Base-by-base conservation (phyloP, 2,329 filamentous ascomycete species). In the Paecilomyces formosus region DNA sequence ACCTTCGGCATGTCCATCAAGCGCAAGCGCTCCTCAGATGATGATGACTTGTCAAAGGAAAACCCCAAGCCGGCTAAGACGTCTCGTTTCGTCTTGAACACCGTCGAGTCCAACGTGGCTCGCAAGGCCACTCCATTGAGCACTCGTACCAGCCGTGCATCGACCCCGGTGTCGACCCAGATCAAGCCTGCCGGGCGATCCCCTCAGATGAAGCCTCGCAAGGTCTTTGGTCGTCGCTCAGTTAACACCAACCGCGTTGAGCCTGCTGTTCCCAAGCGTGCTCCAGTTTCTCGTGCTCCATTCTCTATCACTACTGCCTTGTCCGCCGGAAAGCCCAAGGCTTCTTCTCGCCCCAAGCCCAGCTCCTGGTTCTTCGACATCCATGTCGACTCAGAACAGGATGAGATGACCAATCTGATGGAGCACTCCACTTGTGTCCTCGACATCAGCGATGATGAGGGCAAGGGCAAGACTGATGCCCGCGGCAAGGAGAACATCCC, bases 401-500 rank as follows among this genome's bases (percentile, higher is more conserved):
- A 97, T 70, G 88, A 96, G 70, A 89, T 94, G 75, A 90, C 92
- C 66, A 97, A 96, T 68, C 79, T 96, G 45, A 90, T 97, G 77
- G 90, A 97, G 74, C 93, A 97, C 78, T 88, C 88, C 58, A 93
- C 93, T 7, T 88, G 88, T 63, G 86, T 88, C 0, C 82, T 97
- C 3, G 93, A 97, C 70, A 91, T 97, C 68, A 91, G 86, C 64
- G 92, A 90, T 22, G 92, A 96, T 66, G 92, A 96, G 71, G 83
- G 68, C 75, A 81, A 63, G 82, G 80, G 69, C 72, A 79, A 64
- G 79, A 80, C 72, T 31, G 83, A 89, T 64, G 82, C 84, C 53
- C 81, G 85, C 31, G 89, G 91, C 68, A 99, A 99, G 80, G 93
- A 99, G 78, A 99, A 99, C 70, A 85, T 96, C 18, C 89, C 93